Percentiles rank a stretch among this genome's conserved stretches.
These are phyloP conservation scores for Beta corolliflora DNA, from an alignment of 179 eudicot genomes.

Conservation along the genomic window DNA sequence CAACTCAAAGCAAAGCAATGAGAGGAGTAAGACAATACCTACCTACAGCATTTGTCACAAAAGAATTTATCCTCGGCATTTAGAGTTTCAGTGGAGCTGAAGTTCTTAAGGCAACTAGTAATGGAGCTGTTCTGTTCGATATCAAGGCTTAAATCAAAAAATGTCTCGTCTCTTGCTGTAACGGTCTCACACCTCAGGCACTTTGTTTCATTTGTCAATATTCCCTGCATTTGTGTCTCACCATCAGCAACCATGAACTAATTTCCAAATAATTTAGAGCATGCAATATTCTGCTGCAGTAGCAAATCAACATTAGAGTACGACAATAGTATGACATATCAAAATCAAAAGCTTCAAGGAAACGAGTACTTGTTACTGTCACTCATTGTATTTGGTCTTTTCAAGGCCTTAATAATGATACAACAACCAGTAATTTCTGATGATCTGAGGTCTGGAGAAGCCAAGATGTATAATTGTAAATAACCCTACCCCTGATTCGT, in stretches of 20 bases:
- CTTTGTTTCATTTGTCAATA: slow-evolving; percentile 84
- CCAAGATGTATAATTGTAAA: neutral
- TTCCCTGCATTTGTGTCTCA: slow-evolving; percentile 46
- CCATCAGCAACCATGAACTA: slow-evolving; percentile 35
- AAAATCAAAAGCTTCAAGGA: neutral
- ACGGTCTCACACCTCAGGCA: slow-evolving; percentile 91
- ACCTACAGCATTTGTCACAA: slow-evolving; percentile 94
- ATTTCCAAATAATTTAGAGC: slow-evolving; percentile 6
- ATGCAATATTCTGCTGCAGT: slow-evolving; percentile 3
- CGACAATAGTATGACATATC: neutral
- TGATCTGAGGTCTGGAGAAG: neutral
- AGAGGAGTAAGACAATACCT: slow-evolving; percentile 12
- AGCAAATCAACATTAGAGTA: neutral
- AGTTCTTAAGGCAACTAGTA: slow-evolving; percentile 86
- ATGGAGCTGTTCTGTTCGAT: slow-evolving; percentile 92
- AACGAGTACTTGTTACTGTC: neutral
- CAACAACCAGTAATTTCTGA: neutral
- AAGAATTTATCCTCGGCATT: slow-evolving; percentile 94
- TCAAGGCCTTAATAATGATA: neutral
- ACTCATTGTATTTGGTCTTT: neutral
- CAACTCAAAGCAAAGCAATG: slow-evolving; percentile 1
- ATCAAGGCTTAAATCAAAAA: slow-evolving; percentile 85
- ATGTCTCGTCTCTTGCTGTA: slow-evolving; percentile 94
- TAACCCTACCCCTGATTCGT: neutral
- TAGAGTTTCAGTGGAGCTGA: slow-evolving; percentile 85